phyloP scores from a whole-genome alignment of 192 early-diverging fungal species.

The Ambispora gerdemannii region DNA sequence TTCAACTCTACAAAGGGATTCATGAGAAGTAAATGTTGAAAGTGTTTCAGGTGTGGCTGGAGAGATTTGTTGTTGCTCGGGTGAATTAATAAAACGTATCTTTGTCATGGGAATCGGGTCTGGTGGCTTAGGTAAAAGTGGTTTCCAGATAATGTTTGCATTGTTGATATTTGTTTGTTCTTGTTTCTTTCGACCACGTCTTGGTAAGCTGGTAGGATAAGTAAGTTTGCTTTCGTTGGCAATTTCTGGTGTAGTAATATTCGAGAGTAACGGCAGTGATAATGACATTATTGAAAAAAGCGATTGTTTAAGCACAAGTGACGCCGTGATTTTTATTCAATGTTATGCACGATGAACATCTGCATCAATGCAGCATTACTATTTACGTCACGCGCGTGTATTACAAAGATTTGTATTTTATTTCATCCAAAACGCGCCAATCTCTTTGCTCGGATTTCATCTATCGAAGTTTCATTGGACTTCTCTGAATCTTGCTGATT shows the following conservation, averaged over 20 bases:
- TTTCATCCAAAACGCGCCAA: background rate
- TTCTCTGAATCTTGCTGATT: background rate
- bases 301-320: no score
- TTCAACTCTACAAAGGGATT: background rate
- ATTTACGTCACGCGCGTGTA: no score
- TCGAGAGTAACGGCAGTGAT: no score
- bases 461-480: background rate
- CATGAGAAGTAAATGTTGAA: background rate
- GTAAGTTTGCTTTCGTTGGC: no score
- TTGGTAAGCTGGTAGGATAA: no score
- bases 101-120: background rate
- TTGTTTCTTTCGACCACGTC: background rate
- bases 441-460: slow-evolving; percentile 21
- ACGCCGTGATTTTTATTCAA: no score
- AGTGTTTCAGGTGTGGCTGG: background rate
- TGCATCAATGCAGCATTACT: no score
- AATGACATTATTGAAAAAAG: no score
- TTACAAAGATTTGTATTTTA: no score
- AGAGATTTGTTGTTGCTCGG: no score
- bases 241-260: no score
- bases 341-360: no score
- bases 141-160: slow-evolving; percentile 17
- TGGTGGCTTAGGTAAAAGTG: slow-evolving; percentile 18
- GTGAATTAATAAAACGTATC: background rate
- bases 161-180: background rate